Evolutionary conservation across 176 grass and related monocot genomes (phyloP), one percentile per base, ranked within the genome.

Genomic region (Chloris gayana): DNA sequence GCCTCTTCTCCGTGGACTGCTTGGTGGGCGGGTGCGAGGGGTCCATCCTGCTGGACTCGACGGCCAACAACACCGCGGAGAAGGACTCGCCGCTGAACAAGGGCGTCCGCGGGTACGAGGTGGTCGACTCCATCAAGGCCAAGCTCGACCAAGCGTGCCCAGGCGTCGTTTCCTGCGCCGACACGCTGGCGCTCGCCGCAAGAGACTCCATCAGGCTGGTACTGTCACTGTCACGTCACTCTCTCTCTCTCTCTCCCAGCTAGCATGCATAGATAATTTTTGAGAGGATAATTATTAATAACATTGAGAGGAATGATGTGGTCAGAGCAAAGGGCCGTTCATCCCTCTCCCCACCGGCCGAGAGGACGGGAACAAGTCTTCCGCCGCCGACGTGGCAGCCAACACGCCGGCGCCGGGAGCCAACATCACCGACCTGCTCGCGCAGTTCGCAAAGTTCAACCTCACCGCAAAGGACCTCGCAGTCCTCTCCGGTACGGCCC

Each of bases 1-100:
- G 85, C 44, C 82, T 92, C 45, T 88, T 92, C 79, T 92, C 91
- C 82, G 87, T 88, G 0, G 93, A 96, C 75, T 96, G 87, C 83
- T 88, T 96, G 25, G 53, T n/a, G 3, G 69, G 75, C 80, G 93
- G 93, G 13, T 97, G 93, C 72, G 90, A 97, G n/a, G 93, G 72
- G 0, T 93, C 90, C 3, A 79, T 97, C 50, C 85, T 97, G 46
- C 62, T 94, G 1, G 29, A 97, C 88, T 97, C 93, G 13, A 93
- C 85, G 3, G 9, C 76, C 25, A 30, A 15, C 30, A 88, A 87
- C 79, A 72, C 64, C 9, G 93, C 90, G 32, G 93, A 97, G 90
- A 97, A 90, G 85, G 82, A 84, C 60, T 49, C 93, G 62, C 66
- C 72, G 67, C 87, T 91, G 3, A 96, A 92, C 87, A 64, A 41